Base-by-base conservation (phyloP, 1,284 basidiomycete genomes). In the Ustilago xerochloae region DNA sequence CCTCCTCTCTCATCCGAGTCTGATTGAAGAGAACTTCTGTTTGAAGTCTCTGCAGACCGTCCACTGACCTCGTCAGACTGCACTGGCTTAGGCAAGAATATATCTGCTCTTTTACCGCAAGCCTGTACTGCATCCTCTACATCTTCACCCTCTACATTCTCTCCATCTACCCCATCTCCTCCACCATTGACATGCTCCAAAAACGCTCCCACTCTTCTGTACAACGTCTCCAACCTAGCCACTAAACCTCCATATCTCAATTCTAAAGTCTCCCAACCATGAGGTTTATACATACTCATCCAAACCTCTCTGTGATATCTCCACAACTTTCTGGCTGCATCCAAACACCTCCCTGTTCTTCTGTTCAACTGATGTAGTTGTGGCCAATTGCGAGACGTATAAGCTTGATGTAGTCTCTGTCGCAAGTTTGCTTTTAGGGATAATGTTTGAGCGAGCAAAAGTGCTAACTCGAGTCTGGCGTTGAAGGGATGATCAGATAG, bases 191-290 rank as follows among this genome's bases (percentile, higher is more conserved):
- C 30, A 18, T 76, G 61, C 5, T 77, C 57, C 6, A 81, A 45
- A 35, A 78, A 78, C 0, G 57, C 59, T 1, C 48, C 63, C 2
- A 81, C 62, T 1, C 79, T 49, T 2, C 56, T 49, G 38, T 84
- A 74, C 64, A 85, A 79, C 39, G 84, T 85, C 20, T 85, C 83
- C 28, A 85, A 60, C 3, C 85, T 70, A 1, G 81, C 58, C 13
- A 71, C 59, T 35, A 85, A 57, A 0, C 85, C 85, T 15, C 85
- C 85, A 41, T 85, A 85, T 1, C 85, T 65, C 36, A 85, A 53
- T 20, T 85, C 85, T 26, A 85, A 63, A 15, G 80, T 78, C 63
- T 85, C 84, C 78, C 81, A 85, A 0, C 83, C 84, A 51, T 84
- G 84, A 16, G 75, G 79, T 45, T 82, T 79, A 50, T 79, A 78